Evolutionary conservation across 2,329 filamentous ascomycete species (phyloP), one percentile per base, ranked within the genome.

Genomic region (Verticillium albo-atrum): DNA sequence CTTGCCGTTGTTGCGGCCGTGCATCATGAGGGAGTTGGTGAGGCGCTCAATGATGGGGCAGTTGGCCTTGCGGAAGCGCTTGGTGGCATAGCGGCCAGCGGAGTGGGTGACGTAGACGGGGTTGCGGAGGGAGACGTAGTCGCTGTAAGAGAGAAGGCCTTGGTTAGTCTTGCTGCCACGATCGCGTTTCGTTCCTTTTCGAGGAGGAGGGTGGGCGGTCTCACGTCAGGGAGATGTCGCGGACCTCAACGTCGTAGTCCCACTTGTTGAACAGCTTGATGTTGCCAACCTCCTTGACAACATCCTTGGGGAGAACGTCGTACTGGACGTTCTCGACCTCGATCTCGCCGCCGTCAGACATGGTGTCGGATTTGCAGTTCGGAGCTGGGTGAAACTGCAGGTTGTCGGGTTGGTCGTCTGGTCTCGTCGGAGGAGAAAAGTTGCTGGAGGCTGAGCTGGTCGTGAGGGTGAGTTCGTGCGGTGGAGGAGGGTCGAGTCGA

Each of bases 1-100:
- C 91, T 99, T 99, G 83, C 95, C 95, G 91, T 97, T 99, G 91
- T 99, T 99, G 84, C 95, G 95, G 82, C 95, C 95, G 89, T 99
- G 97, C 94, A 98, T 98, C 96, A 99, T 99, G 79, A 99, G 89
- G 63, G 95, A 98, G 91, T 99, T 99, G 87, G 95, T 99, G 74
- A 99, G 89, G 80, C 95, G 94, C 91, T 99, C 95, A 78, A 99
- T 97, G 89, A 99, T 98, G 75, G 95, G 95, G 91, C 95, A 99
- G 88, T 98, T 96, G 79, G 96, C 95, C 90, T 99, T 99, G 86
- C 95, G 91, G 92, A 99, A 99, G 78, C 96, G 90, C 92, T 99
- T 99, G 83, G 89, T 88, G 77, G 95, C 95, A 88, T 97, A 99
- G 79, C 93, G 92, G 79, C 95, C 95, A 76, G 96, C 95, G 70